Evolutionary conservation across 441 rosid genomes (phyloP).

Genomic region (Erodium texanum): DNA sequence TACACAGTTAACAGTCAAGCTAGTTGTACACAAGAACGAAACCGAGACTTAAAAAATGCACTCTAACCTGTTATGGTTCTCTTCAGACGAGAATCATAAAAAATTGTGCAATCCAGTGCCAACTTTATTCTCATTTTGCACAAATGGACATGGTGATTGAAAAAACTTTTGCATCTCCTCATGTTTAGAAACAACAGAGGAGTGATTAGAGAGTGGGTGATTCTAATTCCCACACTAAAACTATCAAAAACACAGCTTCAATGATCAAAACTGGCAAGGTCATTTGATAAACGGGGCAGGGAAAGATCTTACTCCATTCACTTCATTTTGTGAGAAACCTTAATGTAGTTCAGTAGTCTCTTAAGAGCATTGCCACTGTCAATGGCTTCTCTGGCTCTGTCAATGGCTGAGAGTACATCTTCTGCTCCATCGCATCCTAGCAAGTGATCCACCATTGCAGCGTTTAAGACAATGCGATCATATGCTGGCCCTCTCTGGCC

Average conservation of each 20-base stretch:
- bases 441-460: conserved; percentile 85
- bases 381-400: conserved; percentile 86
- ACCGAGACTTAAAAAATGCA: too few relatives aligned
- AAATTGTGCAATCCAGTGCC: not conserved
- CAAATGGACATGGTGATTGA: too few relatives aligned
- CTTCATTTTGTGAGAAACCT: conserved; percentile 47
- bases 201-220: not conserved
- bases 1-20: not conserved
- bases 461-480: conserved; percentile 78
- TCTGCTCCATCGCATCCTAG: conserved; percentile 82
- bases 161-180: too few relatives aligned
- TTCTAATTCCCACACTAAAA: not conserved
- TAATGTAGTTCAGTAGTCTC: conserved; percentile 64
- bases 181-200: too few relatives aligned
- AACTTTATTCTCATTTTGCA: not conserved
- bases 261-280: not conserved
- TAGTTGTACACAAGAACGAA: too few relatives aligned
- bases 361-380: conserved; percentile 80
- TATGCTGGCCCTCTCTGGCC: conserved; percentile 81
- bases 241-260: not conserved
- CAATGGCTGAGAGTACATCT: conserved; percentile 54
- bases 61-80: not conserved
- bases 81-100: not conserved
- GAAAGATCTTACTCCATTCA: conserved; percentile 14
- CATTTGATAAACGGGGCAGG: too few relatives aligned